phyloP scores from a whole-genome alignment of 805 yeast species.

The Suhomyces vadensis region DNA sequence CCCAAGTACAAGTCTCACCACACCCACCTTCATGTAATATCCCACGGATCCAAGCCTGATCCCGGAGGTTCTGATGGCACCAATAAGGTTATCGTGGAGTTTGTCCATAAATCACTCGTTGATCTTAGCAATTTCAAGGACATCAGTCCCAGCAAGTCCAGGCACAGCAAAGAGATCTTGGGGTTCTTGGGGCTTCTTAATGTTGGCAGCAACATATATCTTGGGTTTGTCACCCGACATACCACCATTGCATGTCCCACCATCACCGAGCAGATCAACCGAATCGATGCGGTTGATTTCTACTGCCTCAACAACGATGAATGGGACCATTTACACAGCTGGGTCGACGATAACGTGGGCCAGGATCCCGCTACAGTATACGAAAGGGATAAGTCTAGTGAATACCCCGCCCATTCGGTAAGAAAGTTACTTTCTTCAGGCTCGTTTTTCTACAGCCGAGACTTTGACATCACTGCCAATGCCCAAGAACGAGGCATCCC shows the following conservation, averaged over 20 bases:
- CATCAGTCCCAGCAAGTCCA: constrained; percentile 32
- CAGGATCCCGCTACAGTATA: background rate
- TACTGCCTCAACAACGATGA: constrained; percentile 60
- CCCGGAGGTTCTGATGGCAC: constrained; percentile 3
- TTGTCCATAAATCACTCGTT: constrained; percentile 43
- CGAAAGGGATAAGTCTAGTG: constrained; percentile 20
- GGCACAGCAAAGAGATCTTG: constrained; percentile 31
- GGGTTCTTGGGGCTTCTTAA: constrained; percentile 66
- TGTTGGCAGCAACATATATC: constrained; percentile 53
- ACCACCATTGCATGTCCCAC: constrained; percentile 61
- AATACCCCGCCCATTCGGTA: constrained; percentile 47
- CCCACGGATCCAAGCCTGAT: constrained; percentile 17
- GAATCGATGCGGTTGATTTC: constrained; percentile 62
- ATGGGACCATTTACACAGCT: constrained; percentile 42
- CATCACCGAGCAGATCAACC: constrained; percentile 52
- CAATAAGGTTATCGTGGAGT: constrained; percentile 50
- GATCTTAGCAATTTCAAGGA: constrained; percentile 46
- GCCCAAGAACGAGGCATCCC: constrained; percentile 46
- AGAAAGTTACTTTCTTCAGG: constrained; percentile 47
- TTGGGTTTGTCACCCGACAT: constrained; percentile 59
- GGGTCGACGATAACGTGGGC: background rate
- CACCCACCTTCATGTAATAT: constrained; percentile 23
- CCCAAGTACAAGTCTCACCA: constrained; percentile 28
- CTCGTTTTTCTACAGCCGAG: constrained; percentile 48
- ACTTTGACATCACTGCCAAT: constrained; percentile 47